phyloP scores from a whole-genome alignment of 2,329 filamentous ascomycete genomes.

The Nothophaeocryptopus gaeumannii region DNA sequence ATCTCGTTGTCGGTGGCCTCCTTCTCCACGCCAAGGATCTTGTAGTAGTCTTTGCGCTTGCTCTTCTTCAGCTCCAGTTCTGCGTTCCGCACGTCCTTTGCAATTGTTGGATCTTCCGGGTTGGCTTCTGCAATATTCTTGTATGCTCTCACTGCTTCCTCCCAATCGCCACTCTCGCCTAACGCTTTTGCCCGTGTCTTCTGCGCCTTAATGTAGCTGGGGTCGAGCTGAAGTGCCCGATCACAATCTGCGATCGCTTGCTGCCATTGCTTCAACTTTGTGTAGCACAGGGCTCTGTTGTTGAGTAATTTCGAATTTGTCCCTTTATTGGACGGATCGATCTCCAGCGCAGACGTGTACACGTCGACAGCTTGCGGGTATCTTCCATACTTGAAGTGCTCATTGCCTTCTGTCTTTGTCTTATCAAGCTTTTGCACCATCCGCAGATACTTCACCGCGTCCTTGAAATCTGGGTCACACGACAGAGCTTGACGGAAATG shows the following conservation, averaged over 20 bases:
- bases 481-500: slow-evolving; percentile 86
- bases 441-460: slow-evolving; percentile 82
- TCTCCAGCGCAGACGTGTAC: slow-evolving; percentile 76
- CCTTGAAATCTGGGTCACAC: slow-evolving; percentile 87
- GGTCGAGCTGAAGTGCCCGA: slow-evolving; percentile 76
- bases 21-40: slow-evolving; percentile 87
- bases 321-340: slow-evolving; percentile 84
- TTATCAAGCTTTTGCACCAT: slow-evolving; percentile 88
- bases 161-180: slow-evolving; percentile 83
- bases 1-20: slow-evolving; percentile 79
- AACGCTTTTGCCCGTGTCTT: slow-evolving; percentile 92
- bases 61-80: slow-evolving; percentile 97
- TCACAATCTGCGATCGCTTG: slow-evolving; percentile 83
- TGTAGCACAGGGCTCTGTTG: slow-evolving; percentile 83
- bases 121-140: slow-evolving; percentile 82
- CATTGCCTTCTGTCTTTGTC: slow-evolving; percentile 91
- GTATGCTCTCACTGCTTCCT: slow-evolving; percentile 83
- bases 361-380: slow-evolving; percentile 79
- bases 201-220: slow-evolving; percentile 81
- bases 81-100: slow-evolving; percentile 81
- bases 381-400: slow-evolving; percentile 79
- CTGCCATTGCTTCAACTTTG: slow-evolving; percentile 79
- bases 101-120: slow-evolving; percentile 74
- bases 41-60: slow-evolving; percentile 97
- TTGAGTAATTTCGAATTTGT: slow-evolving; percentile 94